phyloP scores from a whole-genome alignment of 805 yeast species.

The Trichomonascus vanleenenianus region DNA sequence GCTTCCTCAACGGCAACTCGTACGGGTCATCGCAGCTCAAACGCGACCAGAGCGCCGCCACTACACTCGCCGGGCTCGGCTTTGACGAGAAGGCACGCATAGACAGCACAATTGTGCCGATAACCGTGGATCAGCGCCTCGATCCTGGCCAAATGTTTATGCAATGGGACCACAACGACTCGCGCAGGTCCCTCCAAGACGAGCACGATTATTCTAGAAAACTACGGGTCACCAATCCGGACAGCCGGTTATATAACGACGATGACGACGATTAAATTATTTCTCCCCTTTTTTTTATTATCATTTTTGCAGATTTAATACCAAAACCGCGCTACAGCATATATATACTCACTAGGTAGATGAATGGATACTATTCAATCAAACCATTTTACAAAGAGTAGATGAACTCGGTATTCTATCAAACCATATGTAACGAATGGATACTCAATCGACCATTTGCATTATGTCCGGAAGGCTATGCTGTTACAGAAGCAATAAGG shows the following conservation, averaged over 20 bases:
- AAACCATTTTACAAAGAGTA: no score
- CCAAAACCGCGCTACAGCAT: no score
- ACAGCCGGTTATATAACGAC: neutral
- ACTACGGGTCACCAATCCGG: slow-evolving; percentile 47
- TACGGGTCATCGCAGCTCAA: slow-evolving; percentile 1
- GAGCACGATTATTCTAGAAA: slow-evolving; percentile 50
- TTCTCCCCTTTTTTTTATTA: no score
- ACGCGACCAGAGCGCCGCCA: slow-evolving; percentile 14
- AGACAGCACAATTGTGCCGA: slow-evolving; percentile 28
- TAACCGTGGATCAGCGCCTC: slow-evolving; percentile 48
- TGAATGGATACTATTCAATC: no score
- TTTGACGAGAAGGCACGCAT: slow-evolving; percentile 23
- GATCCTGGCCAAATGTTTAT: slow-evolving; percentile 50
- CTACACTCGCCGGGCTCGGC: slow-evolving; percentile 16
- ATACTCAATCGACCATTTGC: no score
- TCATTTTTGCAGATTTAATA: no score
- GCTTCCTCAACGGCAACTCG: slow-evolving; percentile 3
- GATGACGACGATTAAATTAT: no score
- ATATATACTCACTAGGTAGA: no score
- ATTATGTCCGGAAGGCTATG: no score
- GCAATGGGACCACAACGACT: slow-evolving; percentile 39
- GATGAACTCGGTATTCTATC: no score
- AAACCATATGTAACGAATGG: no score
- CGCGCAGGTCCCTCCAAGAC: slow-evolving; percentile 43
- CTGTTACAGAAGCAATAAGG: no score